Evolutionary conservation across 306 rosid species (phyloP).

Genomic region (Lathyrus oleraceus): DNA sequence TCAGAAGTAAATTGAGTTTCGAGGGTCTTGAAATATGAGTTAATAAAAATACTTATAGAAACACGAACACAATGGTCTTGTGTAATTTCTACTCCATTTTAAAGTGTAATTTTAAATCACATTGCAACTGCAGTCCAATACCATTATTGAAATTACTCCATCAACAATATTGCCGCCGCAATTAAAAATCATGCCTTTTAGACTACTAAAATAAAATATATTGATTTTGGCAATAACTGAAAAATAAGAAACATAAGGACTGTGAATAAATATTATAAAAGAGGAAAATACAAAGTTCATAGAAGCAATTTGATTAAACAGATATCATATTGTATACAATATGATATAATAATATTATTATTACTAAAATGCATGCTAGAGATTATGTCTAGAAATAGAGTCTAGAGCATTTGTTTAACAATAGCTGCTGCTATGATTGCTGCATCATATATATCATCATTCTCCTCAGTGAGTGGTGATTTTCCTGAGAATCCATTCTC

Average conservation of each 20-base stretch:
- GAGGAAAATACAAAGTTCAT: neutral
- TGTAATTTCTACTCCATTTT: too few relatives aligned
- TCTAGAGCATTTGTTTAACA: slow-evolving; percentile 35
- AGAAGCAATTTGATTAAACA: neutral
- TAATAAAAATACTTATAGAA: too few relatives aligned
- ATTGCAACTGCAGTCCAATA: too few relatives aligned
- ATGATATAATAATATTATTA: neutral
- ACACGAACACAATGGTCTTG: too few relatives aligned
- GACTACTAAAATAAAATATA: too few relatives aligned
- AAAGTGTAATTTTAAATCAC: too few relatives aligned
- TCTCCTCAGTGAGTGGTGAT: slow-evolving; percentile 37
- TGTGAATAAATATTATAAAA: neutral
- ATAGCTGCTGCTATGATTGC: slow-evolving; percentile 44
- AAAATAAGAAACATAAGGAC: neutral
- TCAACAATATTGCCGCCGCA: too few relatives aligned
- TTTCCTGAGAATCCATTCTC: slow-evolving; percentile 39
- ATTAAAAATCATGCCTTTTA: too few relatives aligned
- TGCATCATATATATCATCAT: slow-evolving; percentile 32
- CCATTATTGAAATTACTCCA: too few relatives aligned
- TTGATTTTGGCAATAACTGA: neutral
- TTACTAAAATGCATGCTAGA: neutral
- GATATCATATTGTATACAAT: neutral
- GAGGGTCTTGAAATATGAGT: too few relatives aligned
- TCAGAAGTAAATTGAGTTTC: too few relatives aligned
- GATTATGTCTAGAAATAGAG: neutral